Evolutionary conservation across 169 alveolate genomes (phyloP), one percentile per base, ranked within the genome.

Genomic region (Plasmodium reichenowi): DNA sequence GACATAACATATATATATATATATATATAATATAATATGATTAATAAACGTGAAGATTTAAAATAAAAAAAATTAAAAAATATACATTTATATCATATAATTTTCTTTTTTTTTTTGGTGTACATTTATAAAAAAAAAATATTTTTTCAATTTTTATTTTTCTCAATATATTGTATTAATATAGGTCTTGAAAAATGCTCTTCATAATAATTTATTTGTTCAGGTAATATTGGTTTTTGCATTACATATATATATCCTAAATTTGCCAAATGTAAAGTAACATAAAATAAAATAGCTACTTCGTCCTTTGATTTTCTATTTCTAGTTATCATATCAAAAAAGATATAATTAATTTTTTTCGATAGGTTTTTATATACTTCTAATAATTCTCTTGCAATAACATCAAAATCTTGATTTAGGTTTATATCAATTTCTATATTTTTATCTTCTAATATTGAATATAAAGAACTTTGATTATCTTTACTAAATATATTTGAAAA

Each of bases 261-360:
- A 68, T 83, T 83, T 38, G 91, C 91, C 72, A 83, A 83, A 72
- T 83, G 85, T 24, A 83, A 83, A 29, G 91, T 83, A 54, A 68
- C 70, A 48, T 83, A 83, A 83, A 83, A 83, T 52, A 83, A 50
- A 67, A 56, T 72, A 43, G 91, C 13, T 15, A 83, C 63, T 56
- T 83, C 85, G 54, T 67, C 72, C 58, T 68, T 83, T 17, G 91
- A 83, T 56, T 83, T 56, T 43, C 63, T 59, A 83, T 68, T 68
- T 72, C 70, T 83, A 15, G 83, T 83, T 15, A 83, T 83, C 48
- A 83, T 45, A 22, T 83, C 91, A 58, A 83, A 83, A 68, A 83
- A 83, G 6, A 83, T 68, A 50, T 83, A 83, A 60, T 83, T 83
- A 38, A 83, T 68, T 83, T 83, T 67, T 50, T 60, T 83, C 5